Evolutionary conservation across 805 yeast genomes (phyloP), one percentile per base, ranked within the genome.

Genomic region (Teunomyces panamensis): DNA sequence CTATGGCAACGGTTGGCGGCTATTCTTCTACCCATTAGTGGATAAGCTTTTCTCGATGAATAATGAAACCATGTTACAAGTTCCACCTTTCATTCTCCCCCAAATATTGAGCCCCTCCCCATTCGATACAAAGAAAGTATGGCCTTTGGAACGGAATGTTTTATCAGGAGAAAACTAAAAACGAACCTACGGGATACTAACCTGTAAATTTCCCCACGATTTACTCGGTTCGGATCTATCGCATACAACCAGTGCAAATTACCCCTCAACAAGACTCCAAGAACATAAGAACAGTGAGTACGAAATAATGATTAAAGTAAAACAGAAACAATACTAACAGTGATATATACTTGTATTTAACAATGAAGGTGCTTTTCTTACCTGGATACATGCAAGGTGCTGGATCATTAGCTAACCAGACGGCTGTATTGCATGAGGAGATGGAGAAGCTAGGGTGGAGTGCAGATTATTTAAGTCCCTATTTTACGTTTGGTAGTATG

Each of bases 361-460:
- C 36, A 30, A 42, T 42, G 44, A 42, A 42, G 28, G 35, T 42
- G 4, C 44, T 42, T 8, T 17, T 30, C 1, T 30, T 42, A 13
- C 44, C 44, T n/a, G 44, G 44, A 9, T 42, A 30, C 28, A 30
- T 42, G 36, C 44, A 42, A 24, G 44, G 44, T 5, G 44, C 35
- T 5, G 29, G 26, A 10, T 30, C 44, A 13, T 30, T 42, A 10
- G 35, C 28, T 4, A 16, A 6, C n/a, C 30, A 42, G 16, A 28
- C 44, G 9, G n/a, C 44, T 9, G 35, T 28, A 3, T 36, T 42
- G 11, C 29, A 24, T 7, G 28, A 20, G 4, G 37, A 30, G 13
- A 42, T 42, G 44, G 44, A 42, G 20, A 11, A 28, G 26, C 30
- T 37, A 17, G 41, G 41, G 6, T 37, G 41, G 29, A 9, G 10